Conservation (phyloP, 164 flowering plant genomes). For the Aristolochia fimbriata region DNA sequence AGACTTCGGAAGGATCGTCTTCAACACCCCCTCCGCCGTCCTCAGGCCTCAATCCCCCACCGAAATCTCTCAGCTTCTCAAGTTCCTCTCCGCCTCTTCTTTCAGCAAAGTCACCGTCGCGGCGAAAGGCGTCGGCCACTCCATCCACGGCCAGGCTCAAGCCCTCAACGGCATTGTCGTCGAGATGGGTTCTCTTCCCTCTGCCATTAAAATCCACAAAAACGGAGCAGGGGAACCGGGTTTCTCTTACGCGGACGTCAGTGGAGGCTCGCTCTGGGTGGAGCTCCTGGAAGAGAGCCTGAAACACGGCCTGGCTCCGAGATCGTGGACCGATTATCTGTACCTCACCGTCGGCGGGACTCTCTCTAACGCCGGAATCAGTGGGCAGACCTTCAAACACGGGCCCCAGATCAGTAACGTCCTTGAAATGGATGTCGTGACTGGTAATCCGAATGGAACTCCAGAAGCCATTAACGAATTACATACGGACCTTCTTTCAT, state of each 20-base stretch:
- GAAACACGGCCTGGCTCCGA: slow-evolving; percentile 29
- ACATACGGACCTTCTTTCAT: neutral
- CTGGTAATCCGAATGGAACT: slow-evolving; percentile 18
- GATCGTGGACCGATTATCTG: slow-evolving; percentile 43
- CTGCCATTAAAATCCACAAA: slow-evolving; percentile 16
- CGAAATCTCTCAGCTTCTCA: slow-evolving; percentile 25
- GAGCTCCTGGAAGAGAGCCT: slow-evolving; percentile 27
- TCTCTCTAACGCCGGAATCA: slow-evolving; percentile 41
- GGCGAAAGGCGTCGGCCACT: slow-evolving; percentile 33
- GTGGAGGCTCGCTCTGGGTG: slow-evolving; percentile 35
- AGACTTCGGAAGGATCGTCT: slow-evolving; percentile 26
- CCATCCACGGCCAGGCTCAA: slow-evolving; percentile 33
- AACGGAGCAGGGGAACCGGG: slow-evolving; percentile 6
- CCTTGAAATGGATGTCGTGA: slow-evolving; percentile 31
- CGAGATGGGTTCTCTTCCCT: slow-evolving; percentile 26
- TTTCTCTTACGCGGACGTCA: slow-evolving; percentile 29
- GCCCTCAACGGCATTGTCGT: slow-evolving; percentile 30
- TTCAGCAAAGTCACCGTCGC: slow-evolving; percentile 24
- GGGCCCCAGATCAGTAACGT: slow-evolving; percentile 47
- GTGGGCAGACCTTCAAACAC: slow-evolving; percentile 38
- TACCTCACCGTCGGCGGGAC: slow-evolving; percentile 39
- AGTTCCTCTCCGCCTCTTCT: slow-evolving; percentile 16
- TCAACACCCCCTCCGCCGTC: slow-evolving; percentile 24
- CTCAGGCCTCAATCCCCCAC: slow-evolving; percentile 19
- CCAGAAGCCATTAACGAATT: too few relatives aligned